Evolutionary conservation across 768 basidiomycete species (phyloP), one percentile per base, ranked within the genome.

Genomic region (Lactifluus volemus): DNA sequence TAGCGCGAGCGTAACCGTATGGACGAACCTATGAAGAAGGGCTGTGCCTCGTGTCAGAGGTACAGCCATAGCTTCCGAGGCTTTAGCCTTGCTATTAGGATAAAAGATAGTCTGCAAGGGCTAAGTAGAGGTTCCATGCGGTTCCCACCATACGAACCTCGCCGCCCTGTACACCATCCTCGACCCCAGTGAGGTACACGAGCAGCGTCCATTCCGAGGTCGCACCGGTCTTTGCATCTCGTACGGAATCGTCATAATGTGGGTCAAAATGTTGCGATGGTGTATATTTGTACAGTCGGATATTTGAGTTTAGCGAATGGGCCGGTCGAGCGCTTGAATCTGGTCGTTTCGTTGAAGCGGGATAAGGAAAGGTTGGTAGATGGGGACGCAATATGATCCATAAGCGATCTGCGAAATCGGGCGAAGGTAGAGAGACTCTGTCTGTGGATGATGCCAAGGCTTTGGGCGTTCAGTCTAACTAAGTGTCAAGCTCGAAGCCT

Each of bases 161-260:
- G 6, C 87, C 86, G 36, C 87, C 87, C 67, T 83, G 77, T 2
- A 90, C 82, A 17, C 86, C 87, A 67, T 89, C 87, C 67, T 89
- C 85, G 5, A 69, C 69, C 1, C 89, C 89, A 5, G 85, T 84
- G 38, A 91, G 70, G 68, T 90, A 90, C 29, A 90, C 77, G 29
- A 91, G 71, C 41, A 90, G 70, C 0, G 89, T 91, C 88, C 89
- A 90, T 69, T 89, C 86, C 38, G 85, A 87, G 68, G 79, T 81
- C 1, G 79, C 77, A 4, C 84, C 84, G 7, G 84, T 84, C 54
- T 75, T 67, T 4, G 77, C 58, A 68, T 87, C 86, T 8, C 77
- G 76, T 30, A 86, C 82, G 19, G 83, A 81, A 67, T 88, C 87
- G 64, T 90, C 88, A 66, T 89, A 90, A 69, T 89, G 88, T 14